These are phyloP conservation scores for Chlorociboria aeruginascens DNA, from an alignment of 495 filamentous ascomycete species.

Conservation along the genomic window DNA sequence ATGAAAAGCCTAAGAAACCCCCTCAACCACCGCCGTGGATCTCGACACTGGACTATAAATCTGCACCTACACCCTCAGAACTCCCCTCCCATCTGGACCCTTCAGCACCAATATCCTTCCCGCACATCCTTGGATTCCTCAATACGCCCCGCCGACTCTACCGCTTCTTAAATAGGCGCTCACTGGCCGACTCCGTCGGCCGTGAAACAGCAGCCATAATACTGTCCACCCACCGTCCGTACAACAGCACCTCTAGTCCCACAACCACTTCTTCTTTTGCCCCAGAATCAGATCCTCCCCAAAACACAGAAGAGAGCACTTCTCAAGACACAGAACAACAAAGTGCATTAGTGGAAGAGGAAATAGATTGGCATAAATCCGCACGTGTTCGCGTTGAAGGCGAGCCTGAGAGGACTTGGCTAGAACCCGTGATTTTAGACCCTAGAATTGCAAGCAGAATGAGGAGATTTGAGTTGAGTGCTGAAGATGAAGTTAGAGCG, in stretches of 20 bases:
- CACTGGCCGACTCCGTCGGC: constrained; percentile 76
- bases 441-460: constrained; percentile 66
- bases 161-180: constrained; percentile 78
- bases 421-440: constrained; percentile 68
- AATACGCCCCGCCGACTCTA: constrained; percentile 80
- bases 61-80: constrained; percentile 42
- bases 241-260: constrained; percentile 14
- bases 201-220: constrained; percentile 81
- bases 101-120: constrained; percentile 61
- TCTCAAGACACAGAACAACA: constrained; percentile 45
- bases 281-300: constrained; percentile 6
- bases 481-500: constrained; percentile 56
- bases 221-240: constrained; percentile 48
- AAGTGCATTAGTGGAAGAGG: constrained; percentile 59
- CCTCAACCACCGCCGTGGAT: constrained; percentile 53
- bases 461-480: constrained; percentile 56
- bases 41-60: constrained; percentile 52
- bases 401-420: constrained; percentile 54
- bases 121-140: constrained; percentile 86
- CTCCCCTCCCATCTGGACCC: constrained; percentile 53
- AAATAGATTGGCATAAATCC: constrained; percentile 77
- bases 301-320: constrained; percentile 18
- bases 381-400: constrained; percentile 51
- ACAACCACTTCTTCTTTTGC: constrained; percentile 7
- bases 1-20: constrained; percentile 34